Evolutionary conservation across 305 asterid genomes (phyloP).

Genomic region (Fraxinus xanthoxyloides): DNA sequence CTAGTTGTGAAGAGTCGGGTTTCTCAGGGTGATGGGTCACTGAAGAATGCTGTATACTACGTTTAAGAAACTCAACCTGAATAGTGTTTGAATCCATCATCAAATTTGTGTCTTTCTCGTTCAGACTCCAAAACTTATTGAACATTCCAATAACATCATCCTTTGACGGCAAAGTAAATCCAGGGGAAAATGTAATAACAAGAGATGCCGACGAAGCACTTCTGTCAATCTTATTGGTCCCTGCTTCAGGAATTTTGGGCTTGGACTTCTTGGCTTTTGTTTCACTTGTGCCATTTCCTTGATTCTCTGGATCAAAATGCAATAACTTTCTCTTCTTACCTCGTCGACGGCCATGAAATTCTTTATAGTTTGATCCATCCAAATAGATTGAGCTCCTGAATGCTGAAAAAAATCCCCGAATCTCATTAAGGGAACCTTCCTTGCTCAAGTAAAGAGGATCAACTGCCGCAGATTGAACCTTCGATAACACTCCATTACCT

Average conservation of each 20-base stretch:
- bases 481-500: slow-evolving; percentile 31
- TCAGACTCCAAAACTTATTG: slow-evolving; percentile 42
- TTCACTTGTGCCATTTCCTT: neutral
- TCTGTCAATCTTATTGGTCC: slow-evolving; percentile 20
- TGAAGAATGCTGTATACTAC: slow-evolving; percentile 21
- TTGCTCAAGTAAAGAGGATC: slow-evolving; percentile 31
- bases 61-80: slow-evolving; percentile 38
- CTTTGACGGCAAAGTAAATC: slow-evolving; percentile 31
- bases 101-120: slow-evolving; percentile 35
- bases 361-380: slow-evolving; percentile 34
- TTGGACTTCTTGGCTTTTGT: slow-evolving; percentile 12
- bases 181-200: slow-evolving; percentile 14
- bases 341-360: slow-evolving; percentile 13
- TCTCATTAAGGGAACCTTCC: slow-evolving; percentile 29
- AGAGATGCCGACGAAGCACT: slow-evolving; percentile 22
- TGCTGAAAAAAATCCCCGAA: slow-evolving; percentile 25
- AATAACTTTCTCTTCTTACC: slow-evolving; percentile 32
- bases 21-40: neutral
- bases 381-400: slow-evolving; percentile 34
- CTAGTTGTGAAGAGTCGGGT: neutral
- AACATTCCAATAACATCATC: slow-evolving; percentile 36
- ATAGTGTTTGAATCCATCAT: slow-evolving; percentile 27
- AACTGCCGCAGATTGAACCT: slow-evolving; percentile 29
- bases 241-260: slow-evolving; percentile 6
- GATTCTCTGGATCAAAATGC: slow-evolving; percentile 17